phyloP scores from a whole-genome alignment of 179 eudicot species.

The Beta lomatogona region DNA sequence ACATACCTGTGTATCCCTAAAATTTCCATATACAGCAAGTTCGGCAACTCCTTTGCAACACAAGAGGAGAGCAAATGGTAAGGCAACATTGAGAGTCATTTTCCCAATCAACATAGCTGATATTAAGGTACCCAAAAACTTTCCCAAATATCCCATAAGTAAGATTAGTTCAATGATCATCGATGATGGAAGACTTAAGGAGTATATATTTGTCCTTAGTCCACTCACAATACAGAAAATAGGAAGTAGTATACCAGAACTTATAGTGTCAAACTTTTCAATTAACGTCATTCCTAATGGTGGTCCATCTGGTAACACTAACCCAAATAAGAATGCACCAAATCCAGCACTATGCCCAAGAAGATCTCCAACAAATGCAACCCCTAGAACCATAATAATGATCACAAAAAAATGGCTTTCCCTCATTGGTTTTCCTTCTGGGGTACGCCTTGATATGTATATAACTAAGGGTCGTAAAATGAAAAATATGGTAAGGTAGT shows the following conservation, averaged over 20 bases:
- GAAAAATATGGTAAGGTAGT: constrained; percentile 24
- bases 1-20: constrained; percentile 37
- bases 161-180: constrained; percentile 24
- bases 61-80: constrained; percentile 37
- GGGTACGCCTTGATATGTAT: constrained; percentile 22
- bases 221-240: constrained; percentile 33
- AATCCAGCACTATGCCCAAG: constrained; percentile 31
- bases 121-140: constrained; percentile 39
- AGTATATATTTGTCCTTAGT: constrained; percentile 18
- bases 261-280: constrained; percentile 29
- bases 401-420: constrained; percentile 29
- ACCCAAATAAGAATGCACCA: constrained; percentile 29
- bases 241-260: constrained; percentile 27
- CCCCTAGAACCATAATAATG: constrained; percentile 20
- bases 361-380: constrained; percentile 28
- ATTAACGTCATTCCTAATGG: constrained; percentile 32
- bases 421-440: constrained; percentile 33
- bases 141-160: constrained; percentile 37
- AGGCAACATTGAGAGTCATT: constrained; percentile 30
- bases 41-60: constrained; percentile 46
- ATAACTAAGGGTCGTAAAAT: constrained; percentile 24
- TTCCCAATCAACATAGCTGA: constrained; percentile 24
- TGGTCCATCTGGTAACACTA: constrained; percentile 38
- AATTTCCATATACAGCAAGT: constrained; percentile 36
- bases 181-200: constrained; percentile 16